Evolutionary conservation across 2,329 filamentous ascomycete genomes (phyloP).

Genomic region (Talaromyces amestolkiae): DNA sequence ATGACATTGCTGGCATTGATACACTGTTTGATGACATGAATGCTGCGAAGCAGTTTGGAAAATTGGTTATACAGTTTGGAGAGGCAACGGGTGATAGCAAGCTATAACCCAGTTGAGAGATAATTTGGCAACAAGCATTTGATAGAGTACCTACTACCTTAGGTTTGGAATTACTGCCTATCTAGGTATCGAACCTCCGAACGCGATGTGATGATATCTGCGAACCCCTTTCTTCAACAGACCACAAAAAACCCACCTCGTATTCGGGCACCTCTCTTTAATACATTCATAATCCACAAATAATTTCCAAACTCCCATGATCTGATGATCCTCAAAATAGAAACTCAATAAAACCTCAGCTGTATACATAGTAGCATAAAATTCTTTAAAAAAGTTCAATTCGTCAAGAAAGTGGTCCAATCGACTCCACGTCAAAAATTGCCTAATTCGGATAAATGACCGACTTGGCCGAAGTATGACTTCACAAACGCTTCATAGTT

Average conservation of each 20-base stretch:
- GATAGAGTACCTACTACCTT: too few species aligned
- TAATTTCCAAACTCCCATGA: not conserved
- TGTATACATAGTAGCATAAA: not conserved
- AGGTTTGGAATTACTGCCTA: conserved; percentile 52
- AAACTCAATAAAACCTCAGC: not conserved
- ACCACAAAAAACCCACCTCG: not conserved
- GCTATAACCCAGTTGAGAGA: conserved; percentile 34
- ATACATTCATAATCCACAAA: not conserved
- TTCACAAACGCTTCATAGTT: not conserved
- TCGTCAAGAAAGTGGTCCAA: not conserved
- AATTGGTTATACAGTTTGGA: conserved; percentile 75
- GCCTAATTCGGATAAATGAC: not conserved
- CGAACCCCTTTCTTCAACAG: not conserved
- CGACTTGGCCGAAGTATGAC: not conserved
- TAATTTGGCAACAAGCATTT: not conserved
- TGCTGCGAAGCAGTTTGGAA: conserved; percentile 82
- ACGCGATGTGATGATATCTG: not conserved
- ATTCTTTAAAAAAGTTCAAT: not conserved
- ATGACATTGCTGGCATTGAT: conserved; percentile 76
- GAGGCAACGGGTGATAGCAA: conserved; percentile 36
- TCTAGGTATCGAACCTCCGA: conserved; percentile 60
- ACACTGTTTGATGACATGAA: conserved; percentile 85
- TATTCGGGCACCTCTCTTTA: not conserved
- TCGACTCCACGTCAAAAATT: not conserved
- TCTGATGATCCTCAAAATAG: not conserved